Evolutionary conservation across 345 rosid genomes (phyloP).

Genomic region (Salix dunnii): DNA sequence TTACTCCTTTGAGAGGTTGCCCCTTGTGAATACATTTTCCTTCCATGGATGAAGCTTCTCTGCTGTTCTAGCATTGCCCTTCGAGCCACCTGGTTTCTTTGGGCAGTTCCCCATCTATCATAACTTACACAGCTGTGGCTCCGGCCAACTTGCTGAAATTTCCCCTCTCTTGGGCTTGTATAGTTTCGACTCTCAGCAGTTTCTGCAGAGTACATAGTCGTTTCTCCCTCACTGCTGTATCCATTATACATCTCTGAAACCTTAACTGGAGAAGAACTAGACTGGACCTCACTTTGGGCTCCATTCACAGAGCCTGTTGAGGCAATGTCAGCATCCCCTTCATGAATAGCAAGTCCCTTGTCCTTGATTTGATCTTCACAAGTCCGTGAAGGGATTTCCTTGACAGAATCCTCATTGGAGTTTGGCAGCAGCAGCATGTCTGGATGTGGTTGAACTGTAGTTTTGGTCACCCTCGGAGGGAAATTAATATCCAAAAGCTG

Average conservation of each 20-base stretch:
- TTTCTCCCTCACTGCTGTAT: slow-evolving; percentile 78
- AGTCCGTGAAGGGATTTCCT: slow-evolving; percentile 26
- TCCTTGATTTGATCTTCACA: slow-evolving; percentile 28
- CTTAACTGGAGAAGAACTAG: slow-evolving; percentile 49
- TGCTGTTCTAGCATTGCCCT: slow-evolving; percentile 62
- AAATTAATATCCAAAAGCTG: slow-evolving; percentile 92
- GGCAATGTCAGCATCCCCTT: slow-evolving; percentile 46
- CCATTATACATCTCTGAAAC: slow-evolving; percentile 43
- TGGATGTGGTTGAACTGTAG: slow-evolving; percentile 21
- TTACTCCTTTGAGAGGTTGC: slow-evolving; percentile 87
- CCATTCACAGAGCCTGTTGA: slow-evolving; percentile 69
- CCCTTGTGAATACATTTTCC: slow-evolving; percentile 66
- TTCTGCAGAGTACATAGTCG: slow-evolving; percentile 97
- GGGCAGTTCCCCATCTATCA: slow-evolving; percentile 68
- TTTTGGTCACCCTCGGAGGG: slow-evolving; percentile 54
- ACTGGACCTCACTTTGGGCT: slow-evolving; percentile 56
- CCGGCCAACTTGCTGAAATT: slow-evolving; percentile 68
- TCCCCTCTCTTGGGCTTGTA: slow-evolving; percentile 67
- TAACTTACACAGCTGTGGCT: slow-evolving; percentile 87
- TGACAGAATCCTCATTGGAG: slow-evolving; percentile 28
- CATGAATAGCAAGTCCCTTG: slow-evolving; percentile 14
- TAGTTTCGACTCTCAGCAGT: slow-evolving; percentile 96
- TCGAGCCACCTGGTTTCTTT: slow-evolving; percentile 43
- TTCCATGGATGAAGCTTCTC: slow-evolving; percentile 74
- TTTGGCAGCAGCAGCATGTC: slow-evolving; percentile 28